Evolutionary conservation across 768 basidiomycete species (phyloP), one percentile per base, ranked within the genome.

Genomic region (Mycena leptocephala): DNA sequence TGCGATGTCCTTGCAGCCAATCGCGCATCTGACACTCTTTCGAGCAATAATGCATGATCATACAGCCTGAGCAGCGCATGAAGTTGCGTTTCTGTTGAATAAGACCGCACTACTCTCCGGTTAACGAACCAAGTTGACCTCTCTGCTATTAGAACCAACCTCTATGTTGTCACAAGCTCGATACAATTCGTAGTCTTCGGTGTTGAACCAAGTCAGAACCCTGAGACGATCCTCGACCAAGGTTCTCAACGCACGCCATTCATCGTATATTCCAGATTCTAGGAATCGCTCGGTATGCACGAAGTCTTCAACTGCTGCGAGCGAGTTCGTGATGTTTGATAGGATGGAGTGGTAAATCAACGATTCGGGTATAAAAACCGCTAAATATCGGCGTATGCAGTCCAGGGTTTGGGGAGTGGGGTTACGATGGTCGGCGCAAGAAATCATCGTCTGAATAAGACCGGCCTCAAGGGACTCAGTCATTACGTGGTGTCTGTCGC

Each of bases 11-110:
- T 0, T 28, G 2, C 8, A 4, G 1, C 51, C 65, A 67, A 20
- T 67, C 65, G 33, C 35, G 32, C 1, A 1, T 18, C 24, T 67
- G 65, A 11, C 65, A 67, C 3, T 24, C 9, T 35, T 55, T 67
- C 5, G 65, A 67, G 26, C 65, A 67, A 55, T 67, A 67, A 33
- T 67, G n/a, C 65, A 55, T 20, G 7, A 13, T 55, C n/a, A 67
- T 13, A 22, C 65, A 67, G 2, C 51, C 51, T 18, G 51, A 53
- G 33, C 65, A 67, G 14, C 65, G 65, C 65, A 67, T 67, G 35
- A 67, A 37, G 7, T 37, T 10, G 46, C 28, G 1, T 24, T 67
- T 67, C 1, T 1, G 2, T 4, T 28, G 33, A 16, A 67, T 55
- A 0, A 3, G 11, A 3, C 33, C 51, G 26, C 65, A 67, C 65